Evolutionary conservation across 768 basidiomycete species (phyloP).

Genomic region (Vishniacozyma victoriae): DNA sequence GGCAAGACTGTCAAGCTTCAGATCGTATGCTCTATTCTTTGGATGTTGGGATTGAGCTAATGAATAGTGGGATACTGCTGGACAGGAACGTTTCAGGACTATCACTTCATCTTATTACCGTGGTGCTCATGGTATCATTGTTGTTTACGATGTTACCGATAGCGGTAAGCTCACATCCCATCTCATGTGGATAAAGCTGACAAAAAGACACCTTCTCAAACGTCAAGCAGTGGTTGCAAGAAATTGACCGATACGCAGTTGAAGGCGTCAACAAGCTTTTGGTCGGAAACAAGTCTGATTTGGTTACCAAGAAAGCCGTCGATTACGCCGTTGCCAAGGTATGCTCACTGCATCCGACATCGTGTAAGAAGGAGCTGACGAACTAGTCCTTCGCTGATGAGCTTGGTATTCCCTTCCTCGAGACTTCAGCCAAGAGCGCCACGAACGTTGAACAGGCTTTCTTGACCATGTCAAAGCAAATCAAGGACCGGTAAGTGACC

Average conservation of each 20-base stretch:
- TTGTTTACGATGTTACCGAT: constrained; percentile 33
- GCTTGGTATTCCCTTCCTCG: constrained; percentile 90
- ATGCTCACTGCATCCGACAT: background rate
- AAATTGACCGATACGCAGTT: constrained; percentile 97
- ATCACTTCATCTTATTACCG: constrained; percentile 99
- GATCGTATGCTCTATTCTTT: constrained; percentile 65
- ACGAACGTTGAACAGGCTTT: constrained; percentile 98
- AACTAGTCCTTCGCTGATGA: constrained; percentile 86
- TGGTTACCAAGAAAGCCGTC: constrained; percentile 76
- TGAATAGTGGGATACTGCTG: constrained; percentile 93
- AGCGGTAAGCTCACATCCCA: constrained; percentile 22
- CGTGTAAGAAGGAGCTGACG: background rate
- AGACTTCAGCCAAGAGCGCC: constrained; percentile 95
- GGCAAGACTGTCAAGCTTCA: constrained; percentile 98
- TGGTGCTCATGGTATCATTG: constrained; percentile 94
- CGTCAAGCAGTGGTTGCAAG: constrained; percentile 95
- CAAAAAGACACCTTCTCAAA: constrained; percentile 46
- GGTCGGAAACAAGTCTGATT: constrained; percentile 97
- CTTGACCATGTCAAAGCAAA: constrained; percentile 87
- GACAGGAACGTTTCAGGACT: constrained; percentile 84
- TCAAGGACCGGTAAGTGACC: constrained; percentile 48
- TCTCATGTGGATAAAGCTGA: background rate
- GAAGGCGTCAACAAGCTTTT: constrained; percentile 99
- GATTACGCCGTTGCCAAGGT: constrained; percentile 45
- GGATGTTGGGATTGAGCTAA: background rate